Percentiles rank a stretch among this genome's conserved stretches.
Evolutionary conservation across 2,329 filamentous ascomycete genomes (phyloP).

Genomic region (Daldinia sp.): DNA sequence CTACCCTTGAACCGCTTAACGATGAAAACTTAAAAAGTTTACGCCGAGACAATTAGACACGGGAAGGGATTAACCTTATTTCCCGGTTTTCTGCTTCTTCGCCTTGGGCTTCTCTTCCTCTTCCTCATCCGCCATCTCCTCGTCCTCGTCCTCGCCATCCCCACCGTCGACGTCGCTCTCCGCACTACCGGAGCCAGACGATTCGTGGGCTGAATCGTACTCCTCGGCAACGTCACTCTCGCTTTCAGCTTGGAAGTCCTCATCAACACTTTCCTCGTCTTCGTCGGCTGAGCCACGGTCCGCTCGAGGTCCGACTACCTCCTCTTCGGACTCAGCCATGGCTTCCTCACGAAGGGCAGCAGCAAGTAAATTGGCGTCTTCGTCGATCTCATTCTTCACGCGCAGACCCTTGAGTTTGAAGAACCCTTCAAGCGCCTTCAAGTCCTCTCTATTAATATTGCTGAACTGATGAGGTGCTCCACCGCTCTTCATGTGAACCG

Average conservation of each 20-base stretch:
- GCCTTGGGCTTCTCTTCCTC: conserved; percentile 52
- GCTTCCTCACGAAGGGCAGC: conserved; percentile 85
- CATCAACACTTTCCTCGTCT: conserved; percentile 92
- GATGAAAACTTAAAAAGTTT: conserved; percentile 16
- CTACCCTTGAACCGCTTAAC: conserved; percentile 14
- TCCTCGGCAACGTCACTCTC: conserved; percentile 98
- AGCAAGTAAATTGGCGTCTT: conserved; percentile 83
- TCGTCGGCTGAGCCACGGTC: conserved; percentile 94
- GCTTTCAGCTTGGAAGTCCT: conserved; percentile 92
- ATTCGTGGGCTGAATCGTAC: conserved; percentile 91
- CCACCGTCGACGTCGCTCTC: conserved; percentile 66
- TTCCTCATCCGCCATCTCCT: conserved; percentile 48
- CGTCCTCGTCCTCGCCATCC: conserved; percentile 45
- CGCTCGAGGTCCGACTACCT: conserved; percentile 72
- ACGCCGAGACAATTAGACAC: conserved; percentile 14
- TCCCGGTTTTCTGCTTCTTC: conserved; percentile 52
- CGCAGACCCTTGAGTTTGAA: conserved; percentile 95
- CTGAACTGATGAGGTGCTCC: conserved; percentile 92
- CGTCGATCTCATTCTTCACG: conserved; percentile 98
- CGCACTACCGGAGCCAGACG: conserved; percentile 75
- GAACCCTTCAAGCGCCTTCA: conserved; percentile 95
- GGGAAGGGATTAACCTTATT: conserved; percentile 26
- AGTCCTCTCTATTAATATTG: conserved; percentile 98
- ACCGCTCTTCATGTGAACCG: conserved; percentile 88
- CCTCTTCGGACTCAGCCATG: conserved; percentile 85